Evolutionary conservation across 768 basidiomycete species (phyloP), one percentile per base, ranked within the genome.

Genomic region (Grammothele lineata): DNA sequence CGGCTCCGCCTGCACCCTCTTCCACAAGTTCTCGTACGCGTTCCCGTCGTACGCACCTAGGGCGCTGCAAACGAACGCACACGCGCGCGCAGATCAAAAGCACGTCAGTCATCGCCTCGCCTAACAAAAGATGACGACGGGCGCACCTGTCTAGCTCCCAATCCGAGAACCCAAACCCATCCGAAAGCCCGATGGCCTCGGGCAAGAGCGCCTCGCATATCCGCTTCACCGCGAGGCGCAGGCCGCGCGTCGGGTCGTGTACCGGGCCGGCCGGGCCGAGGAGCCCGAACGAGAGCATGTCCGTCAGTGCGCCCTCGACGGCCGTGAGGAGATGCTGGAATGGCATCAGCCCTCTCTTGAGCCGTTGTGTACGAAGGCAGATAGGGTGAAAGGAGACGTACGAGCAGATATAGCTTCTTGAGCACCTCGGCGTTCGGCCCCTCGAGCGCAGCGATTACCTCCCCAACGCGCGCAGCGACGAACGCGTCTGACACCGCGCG

Each of bases 131-230:
- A 7, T 23, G 21, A 37, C 48, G 2, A 21, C n/a, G 22, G 7
- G 57, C 69, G 14, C 40, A 80, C 80, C 82, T 84, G 53, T 87
- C 76, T 15, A 89, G 66, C 42, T 86, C 78, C 81, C 83, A 89
- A 56, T 89, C 85, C 0, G 77, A 72, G 55, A 86, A 85, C 0
- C 79, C 82, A 59, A 90, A 87, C 3, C 83, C 79, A 58, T 90
- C 87, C 5, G 74, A 80, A 43, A 89, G 65, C 0, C 80, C 83
- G 43, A 89, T 77, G 5, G 75, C 76, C 48, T 90, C 74, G 0
- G 84, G 81, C 0, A 87, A 60, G 10, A 89, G 53, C 38, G 71
- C 70, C 7, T 63, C 54, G 58, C 81, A 85, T 0, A 77, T 51
- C 5, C 57, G 39, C 22, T 76, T 63, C 49, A 85, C 76, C 4